Base-by-base conservation (phyloP, 192 early-diverging fungal species). In the Backusella macrospora region DNA sequence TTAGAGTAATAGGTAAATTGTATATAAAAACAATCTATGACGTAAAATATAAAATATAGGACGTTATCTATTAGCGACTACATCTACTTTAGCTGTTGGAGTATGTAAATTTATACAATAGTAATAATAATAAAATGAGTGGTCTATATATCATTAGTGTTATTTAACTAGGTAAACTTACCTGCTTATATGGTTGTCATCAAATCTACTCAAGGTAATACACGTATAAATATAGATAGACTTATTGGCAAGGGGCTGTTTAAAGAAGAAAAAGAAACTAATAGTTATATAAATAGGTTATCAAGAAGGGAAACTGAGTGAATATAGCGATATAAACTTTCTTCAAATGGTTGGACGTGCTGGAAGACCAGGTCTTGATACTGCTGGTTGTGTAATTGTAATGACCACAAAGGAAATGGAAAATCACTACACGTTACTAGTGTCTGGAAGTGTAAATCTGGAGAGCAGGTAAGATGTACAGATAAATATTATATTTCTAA, bases 261-360 rank as follows among this genome's bases (percentile, higher is more conserved):
- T 23, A 21, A 34, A 34, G 2, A 34, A 34, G 42, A 15, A 40
- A 14, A 15, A 49, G 0, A n/a, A 46, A 39, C 39, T 47, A 10
- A 6, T 65, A 64, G 21, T 23, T 44, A 21, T 66, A 62, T 34
- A 43, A 49, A 49, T 64, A 73, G 83, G 78, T 23, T 93, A 88
- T 55, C 68, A 76, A 29, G 80, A 84, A 21, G 79, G 76, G 2
- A 72, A 72, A 16, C 84, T 81, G 48, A 49, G 37, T 5, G 85
- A 88, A 68, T 90, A 90, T 64, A 85, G 84, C 12, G 89, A 93
- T 65, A 62, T 92, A n/a, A 91, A 92, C 62, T 63, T 94, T 12
- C 73, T 90, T 55, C 92, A 94, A 80, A 93, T 93, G 92, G 85
- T 94, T 34, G 92, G 92, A 0, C 83, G 92, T 26, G 92, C 91